Evolutionary conservation across 345 rosid genomes (phyloP).

Genomic region (Syzygium grande): DNA sequence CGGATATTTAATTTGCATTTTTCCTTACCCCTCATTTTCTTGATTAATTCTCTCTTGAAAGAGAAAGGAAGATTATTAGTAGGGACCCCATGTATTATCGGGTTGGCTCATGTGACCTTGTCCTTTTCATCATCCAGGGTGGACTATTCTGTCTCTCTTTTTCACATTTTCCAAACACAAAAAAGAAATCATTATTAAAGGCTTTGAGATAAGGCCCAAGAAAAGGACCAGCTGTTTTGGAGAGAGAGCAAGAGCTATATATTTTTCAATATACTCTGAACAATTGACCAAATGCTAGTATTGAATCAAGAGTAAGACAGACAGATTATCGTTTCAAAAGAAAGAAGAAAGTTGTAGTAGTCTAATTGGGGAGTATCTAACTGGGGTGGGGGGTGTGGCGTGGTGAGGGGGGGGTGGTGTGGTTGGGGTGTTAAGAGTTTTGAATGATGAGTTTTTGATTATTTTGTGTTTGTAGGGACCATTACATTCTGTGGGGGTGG

Average conservation of each 20-base stretch:
- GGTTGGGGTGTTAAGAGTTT: background rate
- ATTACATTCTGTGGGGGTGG: background rate
- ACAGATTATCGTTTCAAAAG: background rate
- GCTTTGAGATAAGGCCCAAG: background rate
- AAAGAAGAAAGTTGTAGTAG: background rate
- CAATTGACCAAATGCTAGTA: background rate
- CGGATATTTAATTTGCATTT: background rate
- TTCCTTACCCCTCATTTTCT: background rate
- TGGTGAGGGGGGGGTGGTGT: background rate
- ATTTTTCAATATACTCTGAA: background rate
- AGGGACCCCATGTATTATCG: conserved; percentile 39
- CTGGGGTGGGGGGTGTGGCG: background rate
- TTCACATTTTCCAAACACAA: background rate
- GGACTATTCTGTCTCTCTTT: background rate
- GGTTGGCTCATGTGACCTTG: conserved; percentile 56
- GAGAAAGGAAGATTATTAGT: conserved; percentile 3
- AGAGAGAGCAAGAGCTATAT: background rate
- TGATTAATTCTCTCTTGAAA: background rate
- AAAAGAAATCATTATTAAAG: background rate
- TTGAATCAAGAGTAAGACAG: background rate
- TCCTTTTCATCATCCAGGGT: conserved; percentile 19
- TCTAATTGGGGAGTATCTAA: background rate
- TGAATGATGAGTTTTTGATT: background rate
- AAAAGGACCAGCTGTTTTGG: background rate
- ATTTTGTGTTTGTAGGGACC: background rate